Evolutionary conservation across 1,284 basidiomycete species (phyloP), one percentile per base, ranked within the genome.

Genomic region (Ganoderma lucidum): DNA sequence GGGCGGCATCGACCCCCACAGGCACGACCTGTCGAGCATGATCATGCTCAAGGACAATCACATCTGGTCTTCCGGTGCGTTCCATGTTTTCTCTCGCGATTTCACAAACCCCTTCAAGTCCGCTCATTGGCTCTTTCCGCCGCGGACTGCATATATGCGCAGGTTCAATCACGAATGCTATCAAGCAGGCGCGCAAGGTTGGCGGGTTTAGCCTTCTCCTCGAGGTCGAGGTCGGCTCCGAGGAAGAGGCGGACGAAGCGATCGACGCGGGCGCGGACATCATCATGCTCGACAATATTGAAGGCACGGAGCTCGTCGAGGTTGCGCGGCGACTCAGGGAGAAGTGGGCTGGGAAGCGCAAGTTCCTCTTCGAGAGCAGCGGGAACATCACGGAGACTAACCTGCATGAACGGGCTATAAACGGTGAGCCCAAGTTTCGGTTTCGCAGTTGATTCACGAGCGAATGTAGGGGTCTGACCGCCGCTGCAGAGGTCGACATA

Each of bases 31-130:
- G 42, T 96, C 94, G 48, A 96, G 94, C 79, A 99, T 99, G 97
- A 97, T 99, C 78, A 99, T 99, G 97, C 90, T 99, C 77, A 99
- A 99, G 83, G 97, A 99, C 79, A 99, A 99, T 80, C 98, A 99
- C 79, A 96, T 99, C 78, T 99, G 96, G 97, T 97, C 96, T 8
- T 95, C 93, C 37, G 96, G 96, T 91, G 75, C 74, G 85, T 77
- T 30, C 28, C 41, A 15, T 45, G 5, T 4, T n/a, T 17, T 15
- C 15, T 17, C 70, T 55, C 56, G 10, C 14, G 23, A 28, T 42
- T 65, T 44, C 60, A 17, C 23, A 30, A 35, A 15, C 30, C 56
- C 56, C 3, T 48, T 48, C 19, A 10, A 48, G n/a, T 48, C 17
- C 8, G 8, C 10, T 14, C 62, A 59, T 41, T 14, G n/a, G 23